Evolutionary conservation across 176 grass and related monocot genomes (phyloP).

Genomic region (Carex cristatella): DNA sequence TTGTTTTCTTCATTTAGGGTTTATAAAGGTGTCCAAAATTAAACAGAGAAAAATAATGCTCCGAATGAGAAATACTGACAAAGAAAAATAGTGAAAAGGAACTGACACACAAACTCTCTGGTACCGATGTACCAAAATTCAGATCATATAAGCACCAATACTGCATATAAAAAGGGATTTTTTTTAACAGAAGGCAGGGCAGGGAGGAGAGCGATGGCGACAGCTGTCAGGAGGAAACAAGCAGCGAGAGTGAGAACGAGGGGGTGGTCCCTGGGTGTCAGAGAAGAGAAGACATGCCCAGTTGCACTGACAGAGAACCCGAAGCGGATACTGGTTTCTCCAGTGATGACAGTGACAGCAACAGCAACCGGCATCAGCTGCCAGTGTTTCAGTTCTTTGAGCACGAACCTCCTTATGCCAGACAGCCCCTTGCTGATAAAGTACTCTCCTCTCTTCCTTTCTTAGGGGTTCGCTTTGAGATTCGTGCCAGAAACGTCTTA

Average conservation of each 20-base stretch:
- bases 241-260: conserved; percentile 43
- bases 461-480: too few relatives aligned
- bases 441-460: conserved; percentile 17
- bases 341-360: conserved; percentile 34
- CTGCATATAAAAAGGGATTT: not conserved
- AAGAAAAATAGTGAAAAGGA: not conserved
- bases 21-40: not conserved
- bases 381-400: conserved; percentile 67
- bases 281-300: conserved; percentile 13
- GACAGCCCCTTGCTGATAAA: conserved; percentile 79
- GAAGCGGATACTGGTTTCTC: conserved; percentile 24
- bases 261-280: not conserved
- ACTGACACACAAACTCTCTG: not conserved
- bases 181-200: conserved; percentile 9
- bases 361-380: not conserved
- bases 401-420: conserved; percentile 65
- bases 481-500: too few relatives aligned
- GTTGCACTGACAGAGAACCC: conserved; percentile 34
- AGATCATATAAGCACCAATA: not conserved
- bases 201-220: conserved; percentile 41
- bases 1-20: not conserved
- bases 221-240: conserved; percentile 40
- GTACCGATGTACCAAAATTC: not conserved
- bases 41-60: not conserved
- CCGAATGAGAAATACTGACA: not conserved